These are phyloP conservation scores for Exophiala sideris DNA, from an alignment of 2,329 filamentous ascomycete genomes.

Conservation along the genomic window DNA sequence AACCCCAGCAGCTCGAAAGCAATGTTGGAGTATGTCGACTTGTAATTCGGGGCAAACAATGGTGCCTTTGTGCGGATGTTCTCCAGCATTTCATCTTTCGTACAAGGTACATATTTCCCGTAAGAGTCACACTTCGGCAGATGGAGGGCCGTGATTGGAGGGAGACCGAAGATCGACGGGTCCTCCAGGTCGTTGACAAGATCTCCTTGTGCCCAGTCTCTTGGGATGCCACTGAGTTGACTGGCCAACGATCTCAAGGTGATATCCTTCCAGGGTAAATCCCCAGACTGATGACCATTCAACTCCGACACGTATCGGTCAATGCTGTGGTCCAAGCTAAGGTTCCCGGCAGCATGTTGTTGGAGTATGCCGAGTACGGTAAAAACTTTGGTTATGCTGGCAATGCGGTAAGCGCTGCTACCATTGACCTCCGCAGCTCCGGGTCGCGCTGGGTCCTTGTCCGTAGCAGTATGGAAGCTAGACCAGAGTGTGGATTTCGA, in stretches of 20 bases:
- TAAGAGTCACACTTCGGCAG: slow-evolving; percentile 21
- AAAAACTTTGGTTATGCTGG: slow-evolving; percentile 31
- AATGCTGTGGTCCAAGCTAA: slow-evolving; percentile 30
- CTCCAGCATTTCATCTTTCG: slow-evolving; percentile 14
- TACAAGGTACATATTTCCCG: slow-evolving; percentile 19
- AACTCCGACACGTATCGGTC: slow-evolving; percentile 26
- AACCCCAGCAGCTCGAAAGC: slow-evolving; percentile 32
- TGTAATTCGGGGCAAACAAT: slow-evolving; percentile 29
- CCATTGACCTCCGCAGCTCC: slow-evolving; percentile 24
- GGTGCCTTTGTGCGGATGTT: slow-evolving; percentile 12
- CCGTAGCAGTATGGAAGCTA: slow-evolving; percentile 22
- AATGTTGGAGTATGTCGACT: slow-evolving; percentile 31
- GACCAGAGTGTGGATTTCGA: slow-evolving; percentile 17
- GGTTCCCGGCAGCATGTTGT: slow-evolving; percentile 29
- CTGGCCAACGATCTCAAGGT: slow-evolving; percentile 29
- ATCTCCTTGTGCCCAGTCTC: slow-evolving; percentile 30
- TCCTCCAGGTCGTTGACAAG: slow-evolving; percentile 10
- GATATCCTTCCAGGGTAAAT: slow-evolving; percentile 30
- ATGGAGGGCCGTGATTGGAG: slow-evolving; percentile 8
- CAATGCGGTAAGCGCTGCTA: slow-evolving; percentile 29
- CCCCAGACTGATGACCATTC: slow-evolving; percentile 2
- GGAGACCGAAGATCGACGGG: slow-evolving; percentile 19
- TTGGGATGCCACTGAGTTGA: slow-evolving; percentile 30
- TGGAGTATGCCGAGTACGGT: slow-evolving; percentile 31
- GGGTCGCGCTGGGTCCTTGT: slow-evolving; percentile 17